Evolutionary conservation across 192 early-diverging fungal species (phyloP).

Genomic region (Backusella circina): DNA sequence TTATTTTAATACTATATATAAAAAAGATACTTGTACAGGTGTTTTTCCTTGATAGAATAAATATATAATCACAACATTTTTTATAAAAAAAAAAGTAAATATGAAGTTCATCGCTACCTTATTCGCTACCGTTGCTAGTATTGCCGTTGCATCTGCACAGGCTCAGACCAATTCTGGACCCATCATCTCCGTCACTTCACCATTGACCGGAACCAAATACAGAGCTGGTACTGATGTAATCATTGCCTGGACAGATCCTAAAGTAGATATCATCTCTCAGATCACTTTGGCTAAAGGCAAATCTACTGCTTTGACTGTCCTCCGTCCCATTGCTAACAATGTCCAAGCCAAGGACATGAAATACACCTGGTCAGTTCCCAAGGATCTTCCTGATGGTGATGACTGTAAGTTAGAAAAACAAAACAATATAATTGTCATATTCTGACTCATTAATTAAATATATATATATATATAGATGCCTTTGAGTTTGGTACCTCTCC

Average conservation of each 20-base stretch:
- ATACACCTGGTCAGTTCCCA: conserved; percentile 23
- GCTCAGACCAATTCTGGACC: neutral
- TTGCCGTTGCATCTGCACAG: conserved; percentile 14
- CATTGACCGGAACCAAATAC: conserved; percentile 13
- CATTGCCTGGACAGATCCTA: conserved; percentile 24
- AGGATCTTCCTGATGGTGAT: conserved; percentile 17
- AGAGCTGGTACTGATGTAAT: conserved; percentile 23
- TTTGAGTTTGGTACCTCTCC: conserved; percentile 30
- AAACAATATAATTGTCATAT: no score
- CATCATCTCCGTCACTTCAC: conserved; percentile 25
- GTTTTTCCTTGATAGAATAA: neutral
- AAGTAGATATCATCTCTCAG: conserved; percentile 18
- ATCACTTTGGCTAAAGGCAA: conserved; percentile 26
- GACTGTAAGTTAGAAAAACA: neutral
- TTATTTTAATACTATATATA: neutral
- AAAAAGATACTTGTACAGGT: neutral
- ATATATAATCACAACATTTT: neutral
- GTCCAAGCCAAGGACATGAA: conserved; percentile 13
- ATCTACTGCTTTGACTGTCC: conserved; percentile 23
- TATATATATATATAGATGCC: conserved; percentile 6
- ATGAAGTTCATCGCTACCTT: conserved; percentile 25
- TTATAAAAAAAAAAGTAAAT: neutral
- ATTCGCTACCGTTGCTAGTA: conserved; percentile 17
- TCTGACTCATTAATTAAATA: no score
- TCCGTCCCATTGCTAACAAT: conserved; percentile 25